phyloP scores from a whole-genome alignment of 2,329 filamentous ascomycete species.

The Clonostachys solani region DNA sequence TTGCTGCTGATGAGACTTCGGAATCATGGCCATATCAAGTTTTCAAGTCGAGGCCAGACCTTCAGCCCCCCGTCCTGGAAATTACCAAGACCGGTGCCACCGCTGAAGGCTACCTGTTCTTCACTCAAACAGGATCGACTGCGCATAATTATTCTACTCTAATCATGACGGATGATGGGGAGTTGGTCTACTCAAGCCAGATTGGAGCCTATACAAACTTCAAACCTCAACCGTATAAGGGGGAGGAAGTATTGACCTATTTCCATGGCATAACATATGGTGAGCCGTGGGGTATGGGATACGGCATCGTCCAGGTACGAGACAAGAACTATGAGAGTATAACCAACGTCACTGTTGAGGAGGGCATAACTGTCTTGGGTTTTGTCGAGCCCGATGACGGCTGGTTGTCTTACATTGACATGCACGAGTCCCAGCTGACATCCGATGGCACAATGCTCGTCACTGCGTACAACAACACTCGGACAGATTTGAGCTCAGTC shows the following conservation, averaged over 20 bases:
- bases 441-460: constrained; percentile 10
- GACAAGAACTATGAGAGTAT: constrained; percentile 18
- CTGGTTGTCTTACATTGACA: background rate
- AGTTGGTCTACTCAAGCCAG: constrained; percentile 17
- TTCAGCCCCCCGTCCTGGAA: constrained; percentile 12
- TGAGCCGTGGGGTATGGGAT: constrained; percentile 18
- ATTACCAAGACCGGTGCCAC: constrained; percentile 9
- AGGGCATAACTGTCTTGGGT: constrained; percentile 14
- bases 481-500: constrained; percentile 7
- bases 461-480: constrained; percentile 14
- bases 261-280: constrained; percentile 17
- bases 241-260: constrained; percentile 19
- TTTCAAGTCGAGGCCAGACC: constrained; percentile 13
- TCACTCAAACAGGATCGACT: constrained; percentile 10
- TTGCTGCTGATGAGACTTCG: constrained; percentile 9
- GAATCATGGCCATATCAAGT: constrained; percentile 11
- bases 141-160: constrained; percentile 5
- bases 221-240: constrained; percentile 18
- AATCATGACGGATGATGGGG: constrained; percentile 18
- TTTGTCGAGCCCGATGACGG: background rate
- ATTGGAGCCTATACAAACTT: constrained; percentile 10
- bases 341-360: constrained; percentile 10
- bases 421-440: constrained; percentile 3
- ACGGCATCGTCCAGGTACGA: constrained; percentile 21
- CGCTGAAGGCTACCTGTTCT: constrained; percentile 17